Evolutionary conservation across 163 green algal species (phyloP), one percentile per base, ranked within the genome.

Genomic region (Volvox carteri): DNA sequence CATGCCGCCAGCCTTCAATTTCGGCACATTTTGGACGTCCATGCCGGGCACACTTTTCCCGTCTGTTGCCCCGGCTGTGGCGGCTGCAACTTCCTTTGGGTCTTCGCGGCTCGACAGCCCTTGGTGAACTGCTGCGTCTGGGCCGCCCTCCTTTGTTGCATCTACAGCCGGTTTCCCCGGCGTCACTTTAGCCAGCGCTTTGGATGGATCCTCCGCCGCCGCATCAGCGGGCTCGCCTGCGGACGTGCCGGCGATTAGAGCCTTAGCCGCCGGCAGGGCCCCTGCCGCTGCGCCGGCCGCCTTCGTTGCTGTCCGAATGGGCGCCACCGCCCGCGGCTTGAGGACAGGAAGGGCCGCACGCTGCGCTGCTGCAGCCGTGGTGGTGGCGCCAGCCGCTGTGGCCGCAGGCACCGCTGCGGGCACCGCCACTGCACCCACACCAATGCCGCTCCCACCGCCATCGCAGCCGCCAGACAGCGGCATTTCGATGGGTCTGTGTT

Each of bases 321-420:
- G 84, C 54, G 52, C 84, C 5, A 89, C 42, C 2, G 84, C 54
- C 18, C 73, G 56, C 0, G 84, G 84, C 72, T 77, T 76, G 39
- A 89, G 84, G 35, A 42, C 70, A 1, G 52, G 52, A 33, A 58
- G 39, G 28, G 73, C 42, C 11, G 73, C 1, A 52, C 77, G 52
- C 46, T 50, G 75, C 46, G 37, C 35, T 52, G 42, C 19, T 28
- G 44, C 33, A 48, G 62, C 81, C 65, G 33, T 67, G 25, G 48
- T 21, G 23, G 44, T 46, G 16, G 81, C 81, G 21, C 28, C 60
- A 28, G 62, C 44, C 19, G 60, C 79, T 48, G 41, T 60, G 14
- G n/a, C 42, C 41, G 60, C 60, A 23, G 79, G 28, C 21, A 44
- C 30, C 16, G 62, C 65, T 37, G 62, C 80, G 0, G n/a, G 28